Evolutionary conservation across 352 stramenopile genomes (phyloP).

Genomic region (Pythium grandisporangium): DNA sequence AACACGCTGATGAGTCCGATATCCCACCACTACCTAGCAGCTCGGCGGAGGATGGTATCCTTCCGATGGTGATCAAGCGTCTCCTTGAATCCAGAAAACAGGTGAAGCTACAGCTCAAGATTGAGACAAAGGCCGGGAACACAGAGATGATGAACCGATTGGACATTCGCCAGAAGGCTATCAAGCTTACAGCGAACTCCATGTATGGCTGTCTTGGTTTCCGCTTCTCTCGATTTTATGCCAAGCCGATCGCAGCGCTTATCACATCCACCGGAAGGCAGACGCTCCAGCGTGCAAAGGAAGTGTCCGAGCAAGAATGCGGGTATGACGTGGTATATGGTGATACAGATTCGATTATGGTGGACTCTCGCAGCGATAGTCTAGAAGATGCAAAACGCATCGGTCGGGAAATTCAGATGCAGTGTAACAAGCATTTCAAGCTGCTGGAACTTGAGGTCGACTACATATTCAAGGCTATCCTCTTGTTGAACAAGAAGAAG

Average conservation of each 20-base stretch:
- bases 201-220: slow-evolving; percentile 99
- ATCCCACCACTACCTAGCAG: slow-evolving; percentile 79
- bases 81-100: slow-evolving; percentile 96
- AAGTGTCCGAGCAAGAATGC: slow-evolving; percentile 95
- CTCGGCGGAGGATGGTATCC: slow-evolving; percentile 79
- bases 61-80: slow-evolving; percentile 96
- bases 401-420: slow-evolving; percentile 92
- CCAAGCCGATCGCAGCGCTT: slow-evolving; percentile 97
- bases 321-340: slow-evolving; percentile 99
- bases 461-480: slow-evolving; percentile 98
- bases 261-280: slow-evolving; percentile 98
- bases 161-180: slow-evolving; percentile 98
- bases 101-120: slow-evolving; percentile 97
- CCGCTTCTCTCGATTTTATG: slow-evolving; percentile 97
- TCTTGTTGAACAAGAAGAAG: slow-evolving; percentile 99
- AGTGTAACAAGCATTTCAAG: slow-evolving; percentile 99
- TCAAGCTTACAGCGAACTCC: slow-evolving; percentile 99
- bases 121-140: slow-evolving; percentile 86
- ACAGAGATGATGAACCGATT: slow-evolving; percentile 82
- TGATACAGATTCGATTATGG: slow-evolving; percentile 99
- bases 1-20: slow-evolving; percentile 68
- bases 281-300: slow-evolving; percentile 96
- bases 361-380: slow-evolving; percentile 91
- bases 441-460: slow-evolving; percentile 99
- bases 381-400: slow-evolving; percentile 91